A percentile compares a stretch with the other conserved stretches of the same genome.
Evolutionary conservation across 129 eudicot genomes (phyloP).

Genomic region (Silybum marianum): DNA sequence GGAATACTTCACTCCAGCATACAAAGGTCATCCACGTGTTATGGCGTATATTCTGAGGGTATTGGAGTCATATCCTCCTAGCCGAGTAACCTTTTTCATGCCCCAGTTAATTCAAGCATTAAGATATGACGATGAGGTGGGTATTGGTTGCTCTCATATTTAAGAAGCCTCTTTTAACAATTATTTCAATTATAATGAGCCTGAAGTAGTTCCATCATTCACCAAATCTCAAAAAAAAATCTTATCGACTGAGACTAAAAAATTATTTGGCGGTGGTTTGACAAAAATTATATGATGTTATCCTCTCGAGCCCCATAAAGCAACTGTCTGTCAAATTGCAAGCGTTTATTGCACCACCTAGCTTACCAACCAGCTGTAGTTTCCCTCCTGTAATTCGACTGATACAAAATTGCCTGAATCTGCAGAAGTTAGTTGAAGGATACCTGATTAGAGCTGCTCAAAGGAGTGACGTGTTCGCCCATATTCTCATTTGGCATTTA

Average conservation of each 20-base stretch:
- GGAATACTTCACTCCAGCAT: constrained; percentile 95
- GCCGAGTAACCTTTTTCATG: constrained; percentile 96
- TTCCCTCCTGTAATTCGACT: background rate
- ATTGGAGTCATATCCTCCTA: constrained; percentile 96
- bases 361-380: background rate
- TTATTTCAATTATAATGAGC: background rate
- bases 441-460: constrained; percentile 98
- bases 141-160: constrained; percentile 22
- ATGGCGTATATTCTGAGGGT: constrained; percentile 99
- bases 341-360: constrained; percentile 4
- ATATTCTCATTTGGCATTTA: constrained; percentile 98
- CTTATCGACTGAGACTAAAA: background rate
- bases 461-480: constrained; percentile 91
- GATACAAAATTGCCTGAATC: constrained; percentile 9
- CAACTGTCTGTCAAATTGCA: background rate
- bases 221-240: background rate
- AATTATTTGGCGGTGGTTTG: background rate
- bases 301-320: constrained; percentile 9
- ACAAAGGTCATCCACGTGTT: constrained; percentile 95
- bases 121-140: constrained; percentile 86
- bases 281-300: background rate
- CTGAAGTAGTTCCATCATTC: background rate
- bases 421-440: constrained; percentile 94
- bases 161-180: constrained; percentile 5
- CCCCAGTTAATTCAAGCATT: constrained; percentile 96